A percentile compares a stretch with the other conserved stretches of the same genome.
Evolutionary conservation across 257 asterid genomes (phyloP).

Genomic region (Fraxinus anomala): DNA sequence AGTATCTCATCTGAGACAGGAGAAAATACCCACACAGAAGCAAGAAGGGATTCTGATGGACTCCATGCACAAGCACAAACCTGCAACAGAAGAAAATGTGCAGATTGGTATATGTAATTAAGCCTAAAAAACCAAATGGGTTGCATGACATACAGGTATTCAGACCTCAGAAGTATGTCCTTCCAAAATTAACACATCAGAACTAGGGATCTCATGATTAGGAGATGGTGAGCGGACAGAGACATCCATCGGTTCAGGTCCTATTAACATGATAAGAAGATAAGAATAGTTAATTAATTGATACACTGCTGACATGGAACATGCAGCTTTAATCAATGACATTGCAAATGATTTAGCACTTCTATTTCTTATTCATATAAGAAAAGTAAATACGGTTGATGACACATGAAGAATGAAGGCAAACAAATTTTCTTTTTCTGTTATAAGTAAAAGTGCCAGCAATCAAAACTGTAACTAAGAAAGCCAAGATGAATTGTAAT

Average conservation of each 20-base stretch:
- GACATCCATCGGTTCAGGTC: slow-evolving; percentile 29
- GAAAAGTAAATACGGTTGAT: neutral
- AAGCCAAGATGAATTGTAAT: neutral
- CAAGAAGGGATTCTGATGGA: slow-evolving; percentile 40
- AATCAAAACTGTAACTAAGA: slow-evolving; percentile 3
- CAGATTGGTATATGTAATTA: neutral
- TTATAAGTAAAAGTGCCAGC: neutral
- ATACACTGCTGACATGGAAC: neutral
- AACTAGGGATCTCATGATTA: slow-evolving; percentile 25
- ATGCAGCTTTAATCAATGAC: neutral
- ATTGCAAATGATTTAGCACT: neutral
- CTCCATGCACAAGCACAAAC: slow-evolving; percentile 47
- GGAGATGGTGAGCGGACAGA: slow-evolving; percentile 18
- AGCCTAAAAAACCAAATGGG: neutral
- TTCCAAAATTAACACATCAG: slow-evolving; percentile 34
- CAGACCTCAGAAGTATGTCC: slow-evolving; percentile 39
- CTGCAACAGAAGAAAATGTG: slow-evolving; percentile 21
- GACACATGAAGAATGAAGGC: neutral
- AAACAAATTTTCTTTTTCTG: neutral
- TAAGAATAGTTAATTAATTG: neutral
- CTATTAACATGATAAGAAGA: slow-evolving; percentile 6
- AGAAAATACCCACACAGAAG: slow-evolving; percentile 38
- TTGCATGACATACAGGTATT: neutral
- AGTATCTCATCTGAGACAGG: slow-evolving; percentile 7
- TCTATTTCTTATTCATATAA: neutral